Conservation (phyloP, 371 early-diverging fungal genomes). For the Batkoa obscura region DNA sequence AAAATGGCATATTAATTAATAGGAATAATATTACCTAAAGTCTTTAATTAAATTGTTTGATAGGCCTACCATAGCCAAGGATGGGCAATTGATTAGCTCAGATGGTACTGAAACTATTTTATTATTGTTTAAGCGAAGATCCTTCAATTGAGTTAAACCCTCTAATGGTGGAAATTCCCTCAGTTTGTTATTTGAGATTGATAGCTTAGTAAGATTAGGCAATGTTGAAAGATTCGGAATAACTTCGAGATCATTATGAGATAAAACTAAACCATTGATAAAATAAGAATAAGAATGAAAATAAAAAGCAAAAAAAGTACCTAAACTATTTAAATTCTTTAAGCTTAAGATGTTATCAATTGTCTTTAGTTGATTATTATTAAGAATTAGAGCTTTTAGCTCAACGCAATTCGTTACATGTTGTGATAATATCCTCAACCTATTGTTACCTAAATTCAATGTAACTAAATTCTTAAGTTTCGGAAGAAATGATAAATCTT, state of each 20-base stretch:
- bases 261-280: slow-evolving; percentile 27
- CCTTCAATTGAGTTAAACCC: slow-evolving; percentile 31
- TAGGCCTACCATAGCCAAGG: slow-evolving; percentile 49
- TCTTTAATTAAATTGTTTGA: slow-evolving; percentile 44
- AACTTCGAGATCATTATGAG: slow-evolving; percentile 49
- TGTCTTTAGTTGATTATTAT: slow-evolving; percentile 43
- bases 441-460: slow-evolving; percentile 54
- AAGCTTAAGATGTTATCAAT: slow-evolving; percentile 37
- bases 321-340: slow-evolving; percentile 44
- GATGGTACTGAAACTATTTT: slow-evolving; percentile 42
- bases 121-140: slow-evolving; percentile 61
- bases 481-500: slow-evolving; percentile 34
- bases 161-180: slow-evolving; percentile 44
- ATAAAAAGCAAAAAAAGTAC: slow-evolving; percentile 11
- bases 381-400: slow-evolving; percentile 66
- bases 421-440: slow-evolving; percentile 34
- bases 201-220: slow-evolving; percentile 44
- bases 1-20: not conserved
- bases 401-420: slow-evolving; percentile 29
- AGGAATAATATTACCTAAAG: slow-evolving; percentile 20
- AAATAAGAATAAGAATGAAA: too few species aligned
- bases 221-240: slow-evolving; percentile 32
- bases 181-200: slow-evolving; percentile 51
- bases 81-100: slow-evolving; percentile 23
- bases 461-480: slow-evolving; percentile 36